phyloP scores from a whole-genome alignment of 352 stramenopile genomes.

The Chrysophaeum taylorii region DNA sequence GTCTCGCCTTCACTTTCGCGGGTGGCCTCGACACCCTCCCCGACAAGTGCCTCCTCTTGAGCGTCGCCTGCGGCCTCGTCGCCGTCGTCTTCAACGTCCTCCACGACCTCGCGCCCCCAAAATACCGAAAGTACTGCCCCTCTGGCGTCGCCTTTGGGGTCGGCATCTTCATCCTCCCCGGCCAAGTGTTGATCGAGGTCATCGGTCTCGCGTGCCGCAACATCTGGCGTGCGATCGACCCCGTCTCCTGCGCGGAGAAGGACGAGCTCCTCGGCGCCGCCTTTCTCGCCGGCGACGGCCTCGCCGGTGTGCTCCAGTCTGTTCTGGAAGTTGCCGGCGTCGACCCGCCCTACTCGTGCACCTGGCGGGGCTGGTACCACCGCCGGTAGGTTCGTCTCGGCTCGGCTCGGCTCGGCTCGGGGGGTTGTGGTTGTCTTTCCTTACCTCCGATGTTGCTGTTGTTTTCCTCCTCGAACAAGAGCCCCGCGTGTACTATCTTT shows the following conservation, averaged over 20 bases:
- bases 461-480: too few relatives aligned
- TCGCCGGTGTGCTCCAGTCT: neutral
- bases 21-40: neutral
- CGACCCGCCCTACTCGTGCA: neutral
- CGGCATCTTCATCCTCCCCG: neutral
- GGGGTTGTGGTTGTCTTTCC: too few relatives aligned
- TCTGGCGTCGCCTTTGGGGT: neutral
- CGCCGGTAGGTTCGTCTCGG: too few relatives aligned
- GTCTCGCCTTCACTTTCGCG: neutral
- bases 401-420: too few relatives aligned
- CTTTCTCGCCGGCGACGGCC: neutral
- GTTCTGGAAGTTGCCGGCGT: neutral
- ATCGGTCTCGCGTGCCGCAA: neutral
- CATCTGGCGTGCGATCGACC: neutral
- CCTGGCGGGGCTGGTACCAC: too few relatives aligned
- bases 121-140: neutral
- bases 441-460: too few relatives aligned
- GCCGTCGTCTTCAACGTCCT: neutral
- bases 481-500: too few relatives aligned
- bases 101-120: neutral
- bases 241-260: neutral
- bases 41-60: neutral
- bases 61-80: neutral
- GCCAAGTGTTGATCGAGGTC: neutral
- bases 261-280: neutral